Conservation (phyloP, 2,329 filamentous ascomycete species). For the Catunica adiposa region DNA sequence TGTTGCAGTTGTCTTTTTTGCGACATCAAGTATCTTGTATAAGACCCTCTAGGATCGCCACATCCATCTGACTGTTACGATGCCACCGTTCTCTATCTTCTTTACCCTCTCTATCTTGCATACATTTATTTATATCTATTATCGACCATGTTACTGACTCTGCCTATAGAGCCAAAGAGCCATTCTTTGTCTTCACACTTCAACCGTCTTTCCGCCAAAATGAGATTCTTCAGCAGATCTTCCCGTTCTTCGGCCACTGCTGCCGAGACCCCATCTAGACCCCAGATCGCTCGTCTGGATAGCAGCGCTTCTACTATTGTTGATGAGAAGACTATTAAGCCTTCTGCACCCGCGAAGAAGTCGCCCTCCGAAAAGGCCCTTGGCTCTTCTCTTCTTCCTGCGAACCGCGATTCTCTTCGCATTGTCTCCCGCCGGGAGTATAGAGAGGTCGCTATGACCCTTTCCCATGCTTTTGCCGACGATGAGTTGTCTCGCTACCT, state of each 20-base stretch:
- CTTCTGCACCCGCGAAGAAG: constrained; percentile 28
- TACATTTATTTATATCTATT: neutral
- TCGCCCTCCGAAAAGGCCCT: constrained; percentile 20
- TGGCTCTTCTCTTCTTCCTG: constrained; percentile 31
- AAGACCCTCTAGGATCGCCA: too few species aligned
- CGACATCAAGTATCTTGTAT: too few species aligned
- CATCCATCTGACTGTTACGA: neutral
- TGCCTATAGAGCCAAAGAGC: neutral
- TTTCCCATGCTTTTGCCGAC: constrained; percentile 61
- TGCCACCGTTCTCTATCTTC: neutral
- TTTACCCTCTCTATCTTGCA: neutral
- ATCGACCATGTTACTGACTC: neutral
- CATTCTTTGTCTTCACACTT: neutral
- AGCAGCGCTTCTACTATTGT: constrained; percentile 20
- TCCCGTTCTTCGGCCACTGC: neutral
- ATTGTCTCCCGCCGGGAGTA: constrained; percentile 44
- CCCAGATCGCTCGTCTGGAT: constrained; percentile 29
- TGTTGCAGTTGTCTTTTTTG: too few species aligned
- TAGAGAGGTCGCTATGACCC: constrained; percentile 51
- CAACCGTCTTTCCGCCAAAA: neutral
- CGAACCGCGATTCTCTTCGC: constrained; percentile 24
- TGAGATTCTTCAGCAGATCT: constrained; percentile 1
- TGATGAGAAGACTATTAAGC: constrained; percentile 21
- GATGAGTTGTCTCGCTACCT: constrained; percentile 63
- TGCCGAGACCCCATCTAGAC: constrained; percentile 10